A percentile compares a stretch with the other conserved stretches of the same genome.
phyloP scores from a whole-genome alignment of 1,284 basidiomycete species.

The Agroathelia rolfsii region DNA sequence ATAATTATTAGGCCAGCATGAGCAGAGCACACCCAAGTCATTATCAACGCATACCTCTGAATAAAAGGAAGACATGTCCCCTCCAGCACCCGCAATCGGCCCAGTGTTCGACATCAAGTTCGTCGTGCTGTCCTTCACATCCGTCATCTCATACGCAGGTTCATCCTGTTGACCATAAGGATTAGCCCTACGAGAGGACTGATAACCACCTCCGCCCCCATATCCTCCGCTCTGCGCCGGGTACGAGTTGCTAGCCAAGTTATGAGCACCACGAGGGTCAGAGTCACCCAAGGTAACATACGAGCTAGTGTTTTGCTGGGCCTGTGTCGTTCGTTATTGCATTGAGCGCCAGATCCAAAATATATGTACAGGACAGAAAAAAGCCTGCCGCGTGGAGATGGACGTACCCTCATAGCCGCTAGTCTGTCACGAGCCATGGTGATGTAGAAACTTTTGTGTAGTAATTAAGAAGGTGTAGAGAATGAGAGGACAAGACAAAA shows the following conservation, averaged over 20 bases:
- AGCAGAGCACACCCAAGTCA: slow-evolving; percentile 1
- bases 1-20: background rate
- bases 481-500: slow-evolving; percentile 10
- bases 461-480: slow-evolving; percentile 16
- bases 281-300: slow-evolving; percentile 23
- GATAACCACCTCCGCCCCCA: slow-evolving; percentile 28
- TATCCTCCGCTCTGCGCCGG: slow-evolving; percentile 39
- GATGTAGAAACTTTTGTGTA: too few relatives aligned
- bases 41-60: slow-evolving; percentile 42
- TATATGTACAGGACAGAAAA: slow-evolving; percentile 10
- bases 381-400: too few relatives aligned
- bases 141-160: slow-evolving; percentile 58
- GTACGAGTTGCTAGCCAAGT: slow-evolving; percentile 43
- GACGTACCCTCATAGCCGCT: slow-evolving; percentile 67
- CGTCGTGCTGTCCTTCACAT: slow-evolving; percentile 48
- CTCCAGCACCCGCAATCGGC: slow-evolving; percentile 26
- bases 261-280: slow-evolving; percentile 9
- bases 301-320: slow-evolving; percentile 53
- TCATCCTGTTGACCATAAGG: slow-evolving; percentile 62
- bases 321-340: slow-evolving; percentile 28
- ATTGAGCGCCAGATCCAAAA: slow-evolving; percentile 2
- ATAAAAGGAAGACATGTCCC: slow-evolving; percentile 65
- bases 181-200: slow-evolving; percentile 36
- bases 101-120: slow-evolving; percentile 26
- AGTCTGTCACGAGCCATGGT: slow-evolving; percentile 76